Percentiles rank a stretch among this genome's conserved stretches.
Evolutionary conservation across 2,329 filamentous ascomycete species (phyloP).

Genomic region (Hypoxylon sp.): DNA sequence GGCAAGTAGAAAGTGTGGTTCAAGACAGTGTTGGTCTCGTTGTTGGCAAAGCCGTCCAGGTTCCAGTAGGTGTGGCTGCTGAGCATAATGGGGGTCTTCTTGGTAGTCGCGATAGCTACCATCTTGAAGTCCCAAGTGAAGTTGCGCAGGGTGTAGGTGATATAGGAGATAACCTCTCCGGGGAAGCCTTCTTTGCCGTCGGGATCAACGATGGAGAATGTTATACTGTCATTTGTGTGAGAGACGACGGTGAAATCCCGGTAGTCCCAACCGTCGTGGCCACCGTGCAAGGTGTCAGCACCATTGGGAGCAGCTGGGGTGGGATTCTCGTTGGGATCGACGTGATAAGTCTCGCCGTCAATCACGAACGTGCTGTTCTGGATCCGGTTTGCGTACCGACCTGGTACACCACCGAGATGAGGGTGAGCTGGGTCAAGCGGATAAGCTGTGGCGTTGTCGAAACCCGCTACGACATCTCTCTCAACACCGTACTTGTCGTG

Average conservation of each 20-base stretch:
- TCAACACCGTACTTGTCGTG: slow-evolving; percentile 76
- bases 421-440: slow-evolving; percentile 73
- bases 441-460: slow-evolving; percentile 83
- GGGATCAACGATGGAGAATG: slow-evolving; percentile 80
- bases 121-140: slow-evolving; percentile 81
- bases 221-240: slow-evolving; percentile 76
- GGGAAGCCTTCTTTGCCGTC: slow-evolving; percentile 84
- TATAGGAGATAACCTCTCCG: slow-evolving; percentile 79
- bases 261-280: slow-evolving; percentile 81
- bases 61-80: slow-evolving; percentile 85
- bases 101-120: slow-evolving; percentile 77
- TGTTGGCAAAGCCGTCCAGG: slow-evolving; percentile 83
- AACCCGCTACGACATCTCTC: slow-evolving; percentile 80
- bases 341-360: slow-evolving; percentile 72
- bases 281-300: slow-evolving; percentile 77
- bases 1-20: slow-evolving; percentile 83
- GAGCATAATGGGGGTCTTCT: slow-evolving; percentile 87
- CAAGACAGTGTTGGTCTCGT: slow-evolving; percentile 73
- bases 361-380: slow-evolving; percentile 81
- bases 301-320: slow-evolving; percentile 66
- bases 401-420: slow-evolving; percentile 80
- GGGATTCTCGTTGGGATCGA: slow-evolving; percentile 75
- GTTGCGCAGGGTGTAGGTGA: slow-evolving; percentile 79
- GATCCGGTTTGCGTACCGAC: slow-evolving; percentile 86
- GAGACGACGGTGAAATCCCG: slow-evolving; percentile 83